Conservation (phyloP, 169 alveolate genomes). For the Sarcocystis neurona region DNA sequence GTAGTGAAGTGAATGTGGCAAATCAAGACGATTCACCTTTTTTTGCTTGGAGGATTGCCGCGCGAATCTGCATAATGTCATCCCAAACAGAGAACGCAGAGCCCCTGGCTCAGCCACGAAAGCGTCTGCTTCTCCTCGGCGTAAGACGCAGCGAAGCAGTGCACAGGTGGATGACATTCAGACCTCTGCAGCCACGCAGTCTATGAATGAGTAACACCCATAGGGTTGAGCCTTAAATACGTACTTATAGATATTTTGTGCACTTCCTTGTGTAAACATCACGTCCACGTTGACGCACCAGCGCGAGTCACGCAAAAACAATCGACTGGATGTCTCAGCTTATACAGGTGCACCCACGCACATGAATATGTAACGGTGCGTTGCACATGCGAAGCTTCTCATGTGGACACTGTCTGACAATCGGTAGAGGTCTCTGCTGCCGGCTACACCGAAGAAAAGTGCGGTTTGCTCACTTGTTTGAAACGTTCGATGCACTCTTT, state of each 20-base stretch:
- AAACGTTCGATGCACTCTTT: slow-evolving; percentile 71
- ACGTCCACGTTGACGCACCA: no score
- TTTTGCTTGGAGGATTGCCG: slow-evolving; percentile 45
- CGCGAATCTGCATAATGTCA: slow-evolving; percentile 32
- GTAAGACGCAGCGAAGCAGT: slow-evolving; percentile 3
- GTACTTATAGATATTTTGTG: background rate
- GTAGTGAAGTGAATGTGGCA: no score
- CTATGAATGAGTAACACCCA: background rate
- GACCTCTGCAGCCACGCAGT: background rate
- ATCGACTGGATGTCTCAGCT: no score
- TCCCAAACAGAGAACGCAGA: background rate
- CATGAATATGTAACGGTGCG: no score
- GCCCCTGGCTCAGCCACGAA: background rate
- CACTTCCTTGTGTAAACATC: no score
- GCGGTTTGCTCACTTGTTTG: slow-evolving; percentile 48
- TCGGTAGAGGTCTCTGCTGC: no score
- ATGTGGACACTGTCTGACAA: no score
- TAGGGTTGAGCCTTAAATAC: background rate
- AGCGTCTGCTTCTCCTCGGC: background rate
- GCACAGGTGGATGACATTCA: background rate
- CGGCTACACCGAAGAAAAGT: background rate
- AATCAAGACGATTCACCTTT: background rate
- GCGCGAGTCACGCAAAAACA: no score
- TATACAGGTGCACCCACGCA: no score
- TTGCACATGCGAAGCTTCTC: no score